Conservation (phyloP, 2,329 filamentous ascomycete species). For the Nemania sp. region DNA sequence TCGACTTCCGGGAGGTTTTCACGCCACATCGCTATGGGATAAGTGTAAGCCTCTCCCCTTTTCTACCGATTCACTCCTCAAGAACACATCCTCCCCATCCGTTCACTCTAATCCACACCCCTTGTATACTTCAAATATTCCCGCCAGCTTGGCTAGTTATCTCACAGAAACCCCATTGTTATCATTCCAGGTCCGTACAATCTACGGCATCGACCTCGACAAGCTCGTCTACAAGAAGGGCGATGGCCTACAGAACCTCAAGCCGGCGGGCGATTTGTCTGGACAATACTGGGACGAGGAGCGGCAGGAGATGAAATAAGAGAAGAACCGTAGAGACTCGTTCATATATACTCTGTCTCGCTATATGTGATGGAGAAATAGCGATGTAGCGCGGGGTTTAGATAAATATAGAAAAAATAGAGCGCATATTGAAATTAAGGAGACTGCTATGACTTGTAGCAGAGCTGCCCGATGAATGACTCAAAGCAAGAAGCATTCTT, state of each 20-base stretch:
- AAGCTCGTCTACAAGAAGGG: constrained; percentile 41
- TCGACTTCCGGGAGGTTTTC: constrained; percentile 46
- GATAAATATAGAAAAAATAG: no score
- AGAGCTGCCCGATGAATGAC: no score
- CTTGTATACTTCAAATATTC: not conserved
- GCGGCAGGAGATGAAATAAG: constrained; percentile 35
- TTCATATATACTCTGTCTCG: no score
- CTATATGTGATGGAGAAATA: no score
- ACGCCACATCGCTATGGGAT: constrained; percentile 45
- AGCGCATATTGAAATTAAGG: no score
- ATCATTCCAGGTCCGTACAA: constrained; percentile 42
- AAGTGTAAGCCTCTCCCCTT: constrained; percentile 41
- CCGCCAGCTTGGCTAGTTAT: no score
- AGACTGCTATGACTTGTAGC: no score
- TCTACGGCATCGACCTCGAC: constrained; percentile 48
- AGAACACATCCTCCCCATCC: no score
- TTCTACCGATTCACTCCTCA: not conserved
- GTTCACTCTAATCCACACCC: not conserved
- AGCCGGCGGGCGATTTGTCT: constrained; percentile 44
- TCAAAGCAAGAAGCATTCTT: no score
- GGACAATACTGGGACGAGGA: constrained; percentile 42
- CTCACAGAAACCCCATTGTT: not conserved
- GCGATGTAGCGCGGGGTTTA: no score
- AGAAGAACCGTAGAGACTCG: no score
- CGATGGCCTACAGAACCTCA: constrained; percentile 43